Conservation (phyloP, 257 asterid species). For the Fraxinus cuspidata region DNA sequence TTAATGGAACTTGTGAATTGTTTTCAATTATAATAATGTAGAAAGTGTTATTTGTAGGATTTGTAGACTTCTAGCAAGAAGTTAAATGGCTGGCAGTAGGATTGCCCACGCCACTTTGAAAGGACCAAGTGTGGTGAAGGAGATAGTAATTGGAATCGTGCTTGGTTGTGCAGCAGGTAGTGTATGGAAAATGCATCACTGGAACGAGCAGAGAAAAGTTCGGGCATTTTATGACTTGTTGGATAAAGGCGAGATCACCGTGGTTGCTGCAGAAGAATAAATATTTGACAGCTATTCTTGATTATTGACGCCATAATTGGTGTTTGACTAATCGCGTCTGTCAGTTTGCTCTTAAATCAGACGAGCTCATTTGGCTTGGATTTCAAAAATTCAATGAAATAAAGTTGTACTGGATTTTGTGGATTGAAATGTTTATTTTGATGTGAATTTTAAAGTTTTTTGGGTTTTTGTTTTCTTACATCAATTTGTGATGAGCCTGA, state of each 20-base stretch:
- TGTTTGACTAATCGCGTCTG: not conserved
- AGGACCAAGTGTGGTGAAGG: slow-evolving; percentile 82
- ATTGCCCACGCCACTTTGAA: slow-evolving; percentile 66
- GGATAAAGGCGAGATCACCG: slow-evolving; percentile 61
- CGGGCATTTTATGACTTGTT: slow-evolving; percentile 63
- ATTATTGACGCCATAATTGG: slow-evolving; percentile 18
- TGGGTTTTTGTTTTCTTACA: too few relatives aligned
- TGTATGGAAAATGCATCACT: slow-evolving; percentile 80
- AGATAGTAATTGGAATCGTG: slow-evolving; percentile 51
- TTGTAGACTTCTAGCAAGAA: slow-evolving; percentile 11
- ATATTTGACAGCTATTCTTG: slow-evolving; percentile 10
- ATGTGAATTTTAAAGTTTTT: not conserved
- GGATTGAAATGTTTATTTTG: too few relatives aligned
- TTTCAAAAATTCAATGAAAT: slow-evolving; percentile 26
- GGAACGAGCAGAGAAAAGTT: slow-evolving; percentile 67
- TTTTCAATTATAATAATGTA: too few relatives aligned
- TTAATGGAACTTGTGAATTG: not conserved
- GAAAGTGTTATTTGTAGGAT: slow-evolving; percentile 19
- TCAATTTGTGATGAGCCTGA: too few relatives aligned
- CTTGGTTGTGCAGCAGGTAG: slow-evolving; percentile 64
- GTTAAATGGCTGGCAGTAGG: slow-evolving; percentile 67
- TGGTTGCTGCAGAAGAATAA: slow-evolving; percentile 56
- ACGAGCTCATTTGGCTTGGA: slow-evolving; percentile 30
- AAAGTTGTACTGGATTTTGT: slow-evolving; percentile 30
- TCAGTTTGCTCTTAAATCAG: slow-evolving; percentile 35